Conservation (phyloP, 768 basidiomycete species). For the Mycena venus region DNA sequence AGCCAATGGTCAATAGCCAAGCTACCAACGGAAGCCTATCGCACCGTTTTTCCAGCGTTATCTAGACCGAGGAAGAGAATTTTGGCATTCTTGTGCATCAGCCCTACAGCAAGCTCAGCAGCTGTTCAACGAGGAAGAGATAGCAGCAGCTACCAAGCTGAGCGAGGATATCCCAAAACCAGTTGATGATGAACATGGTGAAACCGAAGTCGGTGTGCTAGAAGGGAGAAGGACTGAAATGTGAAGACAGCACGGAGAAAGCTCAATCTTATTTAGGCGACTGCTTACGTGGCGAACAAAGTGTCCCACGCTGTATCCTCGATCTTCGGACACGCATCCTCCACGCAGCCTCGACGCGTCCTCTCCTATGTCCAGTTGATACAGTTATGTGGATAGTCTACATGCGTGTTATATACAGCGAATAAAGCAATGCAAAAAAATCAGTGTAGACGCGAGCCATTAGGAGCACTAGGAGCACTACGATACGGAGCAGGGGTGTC, state of each 20-base stretch:
- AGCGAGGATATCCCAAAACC: constrained; percentile 97
- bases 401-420: constrained; percentile 13
- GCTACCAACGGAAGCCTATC: neutral
- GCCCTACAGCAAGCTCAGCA: constrained; percentile 61
- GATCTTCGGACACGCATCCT: constrained; percentile 5
- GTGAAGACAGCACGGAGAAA: neutral
- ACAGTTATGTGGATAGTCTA: constrained; percentile 21
- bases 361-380: neutral
- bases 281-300: constrained; percentile 19
- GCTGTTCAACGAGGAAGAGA: neutral
- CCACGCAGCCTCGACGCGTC: neutral
- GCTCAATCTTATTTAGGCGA: neutral
- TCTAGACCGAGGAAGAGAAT: constrained; percentile 99
- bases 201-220: constrained; percentile 17
- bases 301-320: constrained; percentile 3
- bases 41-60: constrained; percentile 98
- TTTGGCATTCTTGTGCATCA: constrained; percentile 98
- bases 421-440: constrained; percentile 3
- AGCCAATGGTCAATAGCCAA: neutral
- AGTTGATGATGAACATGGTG: constrained; percentile 88
- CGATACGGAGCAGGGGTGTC: constrained; percentile 61
- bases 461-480: constrained; percentile 58
- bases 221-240: constrained; percentile 21
- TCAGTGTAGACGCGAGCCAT: constrained; percentile 52
- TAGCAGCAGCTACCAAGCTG: constrained; percentile 79